Percentiles rank a stretch among this genome's conserved stretches.
Conservation (phyloP, 2,329 filamentous ascomycete genomes). For the Cercospora nicotianae region DNA sequence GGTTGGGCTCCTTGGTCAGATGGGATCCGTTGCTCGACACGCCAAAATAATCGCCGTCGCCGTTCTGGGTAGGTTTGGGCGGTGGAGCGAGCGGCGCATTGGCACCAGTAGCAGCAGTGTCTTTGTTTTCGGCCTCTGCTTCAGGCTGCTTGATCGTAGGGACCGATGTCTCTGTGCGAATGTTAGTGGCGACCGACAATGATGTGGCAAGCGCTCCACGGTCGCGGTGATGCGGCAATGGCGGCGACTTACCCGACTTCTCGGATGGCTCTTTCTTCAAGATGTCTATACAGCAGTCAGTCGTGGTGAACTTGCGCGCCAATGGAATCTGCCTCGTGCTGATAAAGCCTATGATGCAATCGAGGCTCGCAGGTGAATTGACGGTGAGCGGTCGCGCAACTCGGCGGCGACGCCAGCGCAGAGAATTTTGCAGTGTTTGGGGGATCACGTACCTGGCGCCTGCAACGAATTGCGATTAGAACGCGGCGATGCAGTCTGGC, state of each 20-base stretch:
- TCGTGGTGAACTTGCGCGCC: conserved; percentile 1
- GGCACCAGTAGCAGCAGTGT: conserved; percentile 39
- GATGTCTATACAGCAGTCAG: conserved; percentile 25
- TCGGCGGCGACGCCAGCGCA: conserved; percentile 2
- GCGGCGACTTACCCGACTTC: conserved; percentile 26
- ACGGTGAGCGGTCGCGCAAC: background rate
- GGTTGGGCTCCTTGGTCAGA: conserved; percentile 83
- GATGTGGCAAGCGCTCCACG: background rate
- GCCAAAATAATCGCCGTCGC: conserved; percentile 54
- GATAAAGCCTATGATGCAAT: conserved; percentile 11
- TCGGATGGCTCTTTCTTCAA: conserved; percentile 25
- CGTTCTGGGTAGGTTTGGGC: conserved; percentile 48
- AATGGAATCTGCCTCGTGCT: conserved; percentile 8
- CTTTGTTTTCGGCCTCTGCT: conserved; percentile 28
- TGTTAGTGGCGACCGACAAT: conserved; percentile 13
- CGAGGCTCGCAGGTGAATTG: background rate
- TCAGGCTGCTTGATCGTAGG: conserved; percentile 41
- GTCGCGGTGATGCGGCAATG: background rate
- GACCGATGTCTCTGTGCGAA: conserved; percentile 23
- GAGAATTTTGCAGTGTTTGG: background rate
- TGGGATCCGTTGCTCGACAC: conserved; percentile 44
- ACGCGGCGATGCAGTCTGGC: conserved; percentile 34
- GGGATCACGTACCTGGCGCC: conserved; percentile 31
- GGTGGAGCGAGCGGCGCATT: conserved; percentile 55
- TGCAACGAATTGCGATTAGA: conserved; percentile 27